Percentiles rank a stretch among this genome's conserved stretches.
Evolutionary conservation across 2,329 filamentous ascomycete genomes (phyloP).

Genomic region (Stachybotrys chartarum): DNA sequence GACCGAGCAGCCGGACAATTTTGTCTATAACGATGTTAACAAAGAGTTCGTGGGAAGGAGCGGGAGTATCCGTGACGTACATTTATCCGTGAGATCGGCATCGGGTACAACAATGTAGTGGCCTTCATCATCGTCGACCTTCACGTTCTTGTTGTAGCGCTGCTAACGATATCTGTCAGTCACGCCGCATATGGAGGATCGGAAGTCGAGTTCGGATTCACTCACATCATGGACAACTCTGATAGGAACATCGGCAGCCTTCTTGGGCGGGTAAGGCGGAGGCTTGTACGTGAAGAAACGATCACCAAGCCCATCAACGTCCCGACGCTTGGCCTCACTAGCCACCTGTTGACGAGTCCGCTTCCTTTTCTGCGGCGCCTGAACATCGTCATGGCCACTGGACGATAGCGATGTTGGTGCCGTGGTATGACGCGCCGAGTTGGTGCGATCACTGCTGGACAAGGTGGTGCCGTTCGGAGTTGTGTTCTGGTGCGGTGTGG

Average conservation of each 20-base stretch:
- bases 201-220: constrained; percentile 9
- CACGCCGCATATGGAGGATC: constrained; percentile 1
- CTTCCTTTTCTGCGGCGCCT: constrained; percentile 83
- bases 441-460: constrained; percentile 78
- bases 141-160: constrained; percentile 50
- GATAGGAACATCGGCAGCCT: constrained; percentile 71
- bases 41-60: too few species aligned
- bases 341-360: constrained; percentile 74
- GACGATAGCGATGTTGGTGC: constrained; percentile 75
- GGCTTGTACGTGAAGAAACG: constrained; percentile 76
- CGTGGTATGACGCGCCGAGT: constrained; percentile 74
- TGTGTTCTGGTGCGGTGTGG: constrained; percentile 62
- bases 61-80: constrained; percentile 46
- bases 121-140: constrained; percentile 92
- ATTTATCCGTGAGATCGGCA: constrained; percentile 79
- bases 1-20: constrained; percentile 82
- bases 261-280: constrained; percentile 81
- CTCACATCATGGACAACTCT: constrained; percentile 57
- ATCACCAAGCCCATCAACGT: constrained; percentile 63
- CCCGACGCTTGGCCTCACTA: constrained; percentile 73
- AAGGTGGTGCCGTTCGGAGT: constrained; percentile 63
- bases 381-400: constrained; percentile 55
- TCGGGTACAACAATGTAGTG: constrained; percentile 93
- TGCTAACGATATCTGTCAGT: constrained; percentile 11
- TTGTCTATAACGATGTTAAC: constrained; percentile 52